Evolutionary conservation across 768 basidiomycete genomes (phyloP).

Genomic region (Lyophyllum semitale): DNA sequence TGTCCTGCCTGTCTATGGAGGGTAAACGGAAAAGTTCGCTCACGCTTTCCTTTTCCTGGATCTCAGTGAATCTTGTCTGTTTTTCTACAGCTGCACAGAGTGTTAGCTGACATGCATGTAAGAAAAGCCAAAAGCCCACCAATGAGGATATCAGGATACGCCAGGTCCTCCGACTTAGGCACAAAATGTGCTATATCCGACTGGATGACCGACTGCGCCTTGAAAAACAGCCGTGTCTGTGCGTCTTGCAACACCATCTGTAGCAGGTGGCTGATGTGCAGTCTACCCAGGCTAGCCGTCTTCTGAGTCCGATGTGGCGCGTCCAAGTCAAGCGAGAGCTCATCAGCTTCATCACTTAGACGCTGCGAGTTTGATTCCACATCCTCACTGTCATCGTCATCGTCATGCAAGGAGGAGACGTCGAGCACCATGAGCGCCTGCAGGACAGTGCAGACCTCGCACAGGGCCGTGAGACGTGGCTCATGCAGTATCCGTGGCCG

Average conservation of each 20-base stretch:
- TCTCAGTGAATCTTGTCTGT: slow-evolving; percentile 41
- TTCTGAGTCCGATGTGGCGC: slow-evolving; percentile 20
- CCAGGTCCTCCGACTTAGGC: slow-evolving; percentile 77
- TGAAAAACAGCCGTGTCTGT: slow-evolving; percentile 93
- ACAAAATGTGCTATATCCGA: slow-evolving; percentile 84
- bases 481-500: slow-evolving; percentile 96
- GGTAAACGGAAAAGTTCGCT: slow-evolving; percentile 72
- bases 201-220: slow-evolving; percentile 90
- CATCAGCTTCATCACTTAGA: slow-evolving; percentile 19
- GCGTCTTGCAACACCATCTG: slow-evolving; percentile 94
- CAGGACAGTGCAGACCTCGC: slow-evolving; percentile 94
- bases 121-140: slow-evolving; percentile 40
- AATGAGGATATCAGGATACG: slow-evolving; percentile 82
- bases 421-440: slow-evolving; percentile 97
- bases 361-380: slow-evolving; percentile 12
- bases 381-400: slow-evolving; percentile 22
- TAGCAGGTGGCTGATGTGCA: slow-evolving; percentile 82
- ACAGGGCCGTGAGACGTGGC: slow-evolving; percentile 80
- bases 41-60: slow-evolving; percentile 69
- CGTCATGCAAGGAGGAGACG: slow-evolving; percentile 39
- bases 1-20: slow-evolving; percentile 72
- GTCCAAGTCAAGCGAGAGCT: slow-evolving; percentile 43
- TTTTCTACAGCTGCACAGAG: slow-evolving; percentile 43
- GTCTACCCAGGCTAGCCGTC: slow-evolving; percentile 44
- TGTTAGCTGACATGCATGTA: neutral